Conservation (phyloP, 2,329 filamentous ascomycete species). For the Xylariales sp. region DNA sequence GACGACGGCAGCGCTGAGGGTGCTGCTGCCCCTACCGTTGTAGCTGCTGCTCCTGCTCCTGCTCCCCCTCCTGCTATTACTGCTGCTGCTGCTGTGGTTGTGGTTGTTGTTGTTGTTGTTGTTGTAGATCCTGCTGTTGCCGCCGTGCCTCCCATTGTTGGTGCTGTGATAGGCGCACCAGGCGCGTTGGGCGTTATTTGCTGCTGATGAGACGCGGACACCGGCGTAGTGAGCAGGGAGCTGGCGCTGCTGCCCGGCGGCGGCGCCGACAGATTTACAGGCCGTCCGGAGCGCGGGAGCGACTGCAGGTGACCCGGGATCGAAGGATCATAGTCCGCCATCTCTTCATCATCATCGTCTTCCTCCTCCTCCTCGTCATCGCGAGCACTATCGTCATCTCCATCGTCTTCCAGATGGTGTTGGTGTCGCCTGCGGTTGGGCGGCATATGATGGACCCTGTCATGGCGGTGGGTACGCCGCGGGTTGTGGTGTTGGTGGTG, state of each 20-base stretch:
- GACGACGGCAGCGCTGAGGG: not conserved
- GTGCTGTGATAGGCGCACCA: no score
- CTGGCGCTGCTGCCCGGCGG: no score
- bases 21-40: not conserved
- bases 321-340: constrained; percentile 22
- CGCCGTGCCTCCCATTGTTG: no score
- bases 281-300: constrained; percentile 7
- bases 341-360: constrained; percentile 16
- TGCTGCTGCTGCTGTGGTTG: constrained; percentile 1
- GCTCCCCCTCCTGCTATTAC: not conserved
- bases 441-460: constrained; percentile 9
- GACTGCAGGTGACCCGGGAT: constrained; percentile 11
- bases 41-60: not conserved
- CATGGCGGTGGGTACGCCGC: constrained; percentile 11
- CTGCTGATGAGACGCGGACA: no score
- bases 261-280: no score
- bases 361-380: constrained; percentile 11
- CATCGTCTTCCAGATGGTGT: no score
- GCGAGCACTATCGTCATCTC: no score
- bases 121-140: not conserved
- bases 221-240: no score
- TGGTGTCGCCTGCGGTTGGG: constrained; percentile 8
- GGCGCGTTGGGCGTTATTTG: no score
- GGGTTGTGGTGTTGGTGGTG: constrained; percentile 7
- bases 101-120: constrained; percentile 4